Base-by-base conservation (phyloP, 768 basidiomycete species). In the Mycena venus region DNA sequence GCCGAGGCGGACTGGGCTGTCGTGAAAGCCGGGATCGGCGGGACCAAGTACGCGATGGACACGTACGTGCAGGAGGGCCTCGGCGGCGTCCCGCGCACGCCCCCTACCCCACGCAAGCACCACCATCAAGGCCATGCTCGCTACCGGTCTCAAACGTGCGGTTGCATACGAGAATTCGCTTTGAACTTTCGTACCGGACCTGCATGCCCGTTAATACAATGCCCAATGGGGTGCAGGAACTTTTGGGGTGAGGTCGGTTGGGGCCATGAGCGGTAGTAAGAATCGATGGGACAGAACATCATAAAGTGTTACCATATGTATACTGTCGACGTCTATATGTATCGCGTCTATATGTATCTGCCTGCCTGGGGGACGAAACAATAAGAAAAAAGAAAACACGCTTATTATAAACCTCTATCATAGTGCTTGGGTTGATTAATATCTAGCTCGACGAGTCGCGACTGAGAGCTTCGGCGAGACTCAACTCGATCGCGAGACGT, bases 401-500 rank as follows among this genome's bases (percentile, higher is more conserved):
- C 7, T 47, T 21, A 55, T 11, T 40, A 42, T 65, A 44, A 63
- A 70, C 29, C 23, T 53, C 23, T 56, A 61, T 62, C 40, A 42
- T 61, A 42, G 15, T 40, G 34, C 36, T 12, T 56, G 25, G 9
- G 6, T 25, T 25, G 36, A 2, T 9, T 42, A 27, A 2, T 23
- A n/a, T 58, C 11, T 60, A 38, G 25, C 38, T 25, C 10, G 60
- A 27, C 9, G 53, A 32, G 14, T 6, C 70, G 9, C 51, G 70
- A 31, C 61, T 70, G 32, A 31, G 27, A n/a, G 91, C 91, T 78
- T 95, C 94, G 1, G 89, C 92, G 29, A 95, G 86, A 79, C 94
- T 95, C 81, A 95, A 79, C 81, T 92, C 91, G 15, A 95, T 87
- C 14, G 90, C 93, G 74, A 91, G 88, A 60, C 82, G 86, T 80